Base-by-base conservation (phyloP, 805 yeast genomes). In the Yarrowia sp. region DNA sequence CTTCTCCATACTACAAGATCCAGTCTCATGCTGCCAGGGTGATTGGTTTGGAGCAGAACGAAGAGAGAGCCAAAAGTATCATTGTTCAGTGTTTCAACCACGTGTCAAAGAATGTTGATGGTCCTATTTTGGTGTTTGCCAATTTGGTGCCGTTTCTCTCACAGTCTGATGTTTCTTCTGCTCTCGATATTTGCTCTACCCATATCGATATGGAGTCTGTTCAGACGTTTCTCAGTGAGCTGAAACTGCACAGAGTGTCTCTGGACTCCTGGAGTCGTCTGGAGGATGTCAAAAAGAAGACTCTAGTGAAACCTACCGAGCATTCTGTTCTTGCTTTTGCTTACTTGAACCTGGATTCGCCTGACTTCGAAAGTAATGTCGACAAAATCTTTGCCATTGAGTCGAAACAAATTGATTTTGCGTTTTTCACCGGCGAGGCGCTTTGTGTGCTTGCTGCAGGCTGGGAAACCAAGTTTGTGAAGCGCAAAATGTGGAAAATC, bases 401-500 rank as follows among this genome's bases (percentile, higher is more conserved):
- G 35, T 82, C 91, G 0, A 90, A 88, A 67, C 90, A 89, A 67
- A 78, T 85, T n/a, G 98, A 93, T 67, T 83, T 79, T 59, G 75
- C 88, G 21, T 90, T 93, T 68, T 81, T 91, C 0, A 81, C 87
- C 52, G 98, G 98, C 62, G 98, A 93, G 72, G 92, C 96, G 0
- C 75, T 92, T 19, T 80, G 89, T 26, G 79, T 90, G 14, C 70
- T 88, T 5, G 86, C 90, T 0, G 81, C 85, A 19, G 96, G 97
- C 0, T 88, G 96, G 95, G 73, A 80, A 2, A 86, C 96, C 0
- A 79, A 77, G 30, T 79, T 81, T 14, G 74, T 91, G 68, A 71
- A 73, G 28, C 80, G 82, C 49, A 76, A 81, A 14, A 70, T 85
- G 51, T 96, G 56, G 56, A 35, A 78, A 59, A 82, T 78, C 14